Evolutionary conservation across 148 eudicot species (phyloP).

Genomic region (Mesembryanthemum crystallinum): DNA sequence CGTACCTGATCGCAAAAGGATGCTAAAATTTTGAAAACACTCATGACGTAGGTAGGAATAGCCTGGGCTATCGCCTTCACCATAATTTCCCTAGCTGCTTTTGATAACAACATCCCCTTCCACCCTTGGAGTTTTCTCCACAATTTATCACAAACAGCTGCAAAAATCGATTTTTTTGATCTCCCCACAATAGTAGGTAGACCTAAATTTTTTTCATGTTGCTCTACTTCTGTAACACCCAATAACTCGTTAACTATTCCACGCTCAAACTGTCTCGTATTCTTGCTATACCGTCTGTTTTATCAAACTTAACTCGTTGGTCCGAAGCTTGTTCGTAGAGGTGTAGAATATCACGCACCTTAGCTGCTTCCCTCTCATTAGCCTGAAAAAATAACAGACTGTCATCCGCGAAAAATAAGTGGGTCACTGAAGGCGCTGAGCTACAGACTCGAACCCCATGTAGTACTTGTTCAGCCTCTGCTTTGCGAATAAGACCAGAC

Average conservation of each 20-base stretch:
- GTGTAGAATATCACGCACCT: background rate
- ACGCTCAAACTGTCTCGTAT: too few relatives aligned
- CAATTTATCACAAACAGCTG: too few relatives aligned
- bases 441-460: background rate
- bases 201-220: too few relatives aligned
- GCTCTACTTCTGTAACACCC: too few relatives aligned
- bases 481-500: background rate
- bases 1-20: background rate
- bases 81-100: constrained; percentile 5
- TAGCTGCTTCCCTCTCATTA: too few relatives aligned
- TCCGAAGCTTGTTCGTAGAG: background rate
- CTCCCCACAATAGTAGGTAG: too few relatives aligned
- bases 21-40: too few relatives aligned
- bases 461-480: background rate
- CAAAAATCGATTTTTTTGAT: too few relatives aligned
- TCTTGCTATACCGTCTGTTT: too few relatives aligned
- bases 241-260: too few relatives aligned
- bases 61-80: constrained; percentile 1
- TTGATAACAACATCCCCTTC: background rate
- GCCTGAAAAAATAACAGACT: background rate
- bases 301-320: too few relatives aligned
- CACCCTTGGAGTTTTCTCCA: constrained; percentile 4
- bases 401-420: constrained; percentile 9
- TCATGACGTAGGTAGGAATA: background rate
- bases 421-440: background rate